phyloP scores from a whole-genome alignment of 1,139 yeast genomes.

The Hanseniaspora gamundiae region DNA sequence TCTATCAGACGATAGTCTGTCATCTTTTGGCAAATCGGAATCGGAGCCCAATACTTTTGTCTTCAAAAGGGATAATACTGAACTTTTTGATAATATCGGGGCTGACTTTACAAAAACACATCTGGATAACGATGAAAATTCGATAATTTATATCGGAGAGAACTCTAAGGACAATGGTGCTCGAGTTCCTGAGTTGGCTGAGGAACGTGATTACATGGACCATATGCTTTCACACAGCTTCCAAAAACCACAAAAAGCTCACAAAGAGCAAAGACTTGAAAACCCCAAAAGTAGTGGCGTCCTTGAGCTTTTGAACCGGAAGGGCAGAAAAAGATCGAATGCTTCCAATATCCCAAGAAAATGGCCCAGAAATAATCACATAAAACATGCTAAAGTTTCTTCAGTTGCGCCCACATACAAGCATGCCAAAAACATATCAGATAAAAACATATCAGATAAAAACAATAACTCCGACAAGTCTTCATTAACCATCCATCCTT shows the following conservation, averaged over 20 bases:
- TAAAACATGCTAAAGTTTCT: no score
- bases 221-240: neutral
- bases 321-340: neutral
- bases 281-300: neutral
- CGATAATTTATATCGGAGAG: neutral
- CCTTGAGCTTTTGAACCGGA: no score
- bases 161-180: slow-evolving; percentile 1
- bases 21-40: neutral
- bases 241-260: neutral
- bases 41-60: neutral
- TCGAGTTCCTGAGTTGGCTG: neutral
- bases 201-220: neutral
- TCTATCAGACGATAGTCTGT: neutral
- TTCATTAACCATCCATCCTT: no score
- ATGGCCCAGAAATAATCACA: neutral
- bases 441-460: no score
- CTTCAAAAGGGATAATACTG: no score
- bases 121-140: neutral
- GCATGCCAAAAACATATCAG: no score
- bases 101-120: neutral
- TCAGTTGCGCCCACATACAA: no score
- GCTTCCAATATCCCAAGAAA: neutral
- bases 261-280: neutral
- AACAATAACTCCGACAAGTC: neutral
- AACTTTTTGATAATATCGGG: no score